Evolutionary conservation across 176 grass and related monocot species (phyloP).

Genomic region (Thalia dealbata): DNA sequence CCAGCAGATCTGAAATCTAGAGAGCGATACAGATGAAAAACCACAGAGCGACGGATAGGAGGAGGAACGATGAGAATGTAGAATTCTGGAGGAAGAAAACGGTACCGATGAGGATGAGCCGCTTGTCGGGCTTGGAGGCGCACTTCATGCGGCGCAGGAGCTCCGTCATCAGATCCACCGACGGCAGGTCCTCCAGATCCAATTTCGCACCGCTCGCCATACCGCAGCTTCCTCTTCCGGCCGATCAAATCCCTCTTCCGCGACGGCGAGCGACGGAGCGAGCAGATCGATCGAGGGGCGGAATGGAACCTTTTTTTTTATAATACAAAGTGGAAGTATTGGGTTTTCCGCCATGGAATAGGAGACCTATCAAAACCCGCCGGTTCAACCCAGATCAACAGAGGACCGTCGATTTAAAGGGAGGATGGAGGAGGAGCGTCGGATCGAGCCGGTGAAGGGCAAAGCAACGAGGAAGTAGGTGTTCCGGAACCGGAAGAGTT

Average conservation of each 20-base stretch:
- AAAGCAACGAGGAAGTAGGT: background rate
- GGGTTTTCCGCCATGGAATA: background rate
- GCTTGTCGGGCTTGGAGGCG: constrained; percentile 22
- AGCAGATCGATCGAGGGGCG: background rate
- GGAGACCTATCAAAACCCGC: background rate
- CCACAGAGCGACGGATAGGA: background rate
- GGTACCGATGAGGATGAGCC: constrained; percentile 20
- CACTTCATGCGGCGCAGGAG: constrained; percentile 27
- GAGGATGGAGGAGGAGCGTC: background rate
- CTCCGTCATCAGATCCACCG: constrained; percentile 25
- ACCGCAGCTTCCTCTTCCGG: background rate
- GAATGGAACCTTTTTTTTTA: background rate
- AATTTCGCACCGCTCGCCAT: constrained; percentile 5
- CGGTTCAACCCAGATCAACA: background rate
- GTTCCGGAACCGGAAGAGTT: too few species aligned
- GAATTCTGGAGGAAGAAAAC: background rate
- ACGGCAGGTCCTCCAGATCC: constrained; percentile 13
- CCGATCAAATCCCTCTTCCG: background rate
- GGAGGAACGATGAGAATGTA: background rate
- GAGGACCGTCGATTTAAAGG: background rate
- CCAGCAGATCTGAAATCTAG: constrained; percentile 1
- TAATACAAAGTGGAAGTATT: background rate
- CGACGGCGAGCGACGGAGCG: background rate
- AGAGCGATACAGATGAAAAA: background rate
- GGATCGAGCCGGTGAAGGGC: background rate